Base-by-base conservation (phyloP, 768 basidiomycete species). In the Suillus subluteus region DNA sequence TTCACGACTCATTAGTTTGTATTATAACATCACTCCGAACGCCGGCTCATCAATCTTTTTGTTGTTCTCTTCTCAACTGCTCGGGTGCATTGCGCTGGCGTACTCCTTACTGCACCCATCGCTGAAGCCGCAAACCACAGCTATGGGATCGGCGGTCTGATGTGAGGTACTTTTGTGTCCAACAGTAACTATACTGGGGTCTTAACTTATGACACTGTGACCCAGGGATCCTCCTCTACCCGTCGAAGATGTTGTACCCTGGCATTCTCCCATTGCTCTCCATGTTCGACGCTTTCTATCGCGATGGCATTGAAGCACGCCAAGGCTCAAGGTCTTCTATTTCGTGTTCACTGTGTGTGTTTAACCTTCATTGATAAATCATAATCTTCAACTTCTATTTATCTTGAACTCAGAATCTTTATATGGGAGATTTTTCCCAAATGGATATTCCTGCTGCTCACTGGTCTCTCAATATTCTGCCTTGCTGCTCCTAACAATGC, bases 401-500 rank as follows among this genome's bases (percentile, higher is more conserved):
- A 15, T 67, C 62, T 6, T 21, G 23, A 59, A 62, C 65, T 79
- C 38, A 77, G 62, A 6, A 80, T 81, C 59, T 82, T 83, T 70
- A 73, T 81, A 9, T 83, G 82, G 82, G 81, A 82, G 59, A 77
- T 79, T 75, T 76, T 81, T 69, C 78, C 79, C 1, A 79, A 81
- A 61, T 76, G 46, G 66, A 70, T 69, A 67, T 75, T 59, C 70
- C 72, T 13, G 63, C 68, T 71, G 84, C 84, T 87, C 58, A 87
- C 86, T 7, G 86, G 86, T 40, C 78, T 88, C 64, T 84, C 83
- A n/a, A 81, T 88, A 38, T 83, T 87, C 75, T 87, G 87, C 69
- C 78, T 87, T 30, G 86, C 81, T 1, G 79, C 82, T 58, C 82
- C 81, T 52, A 74, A 87, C 21, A 85, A 79, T 62, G 70, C 84